Conservation (phyloP, 208 protist genomes). For the Herpetomonas samuelpessoai region DNA sequence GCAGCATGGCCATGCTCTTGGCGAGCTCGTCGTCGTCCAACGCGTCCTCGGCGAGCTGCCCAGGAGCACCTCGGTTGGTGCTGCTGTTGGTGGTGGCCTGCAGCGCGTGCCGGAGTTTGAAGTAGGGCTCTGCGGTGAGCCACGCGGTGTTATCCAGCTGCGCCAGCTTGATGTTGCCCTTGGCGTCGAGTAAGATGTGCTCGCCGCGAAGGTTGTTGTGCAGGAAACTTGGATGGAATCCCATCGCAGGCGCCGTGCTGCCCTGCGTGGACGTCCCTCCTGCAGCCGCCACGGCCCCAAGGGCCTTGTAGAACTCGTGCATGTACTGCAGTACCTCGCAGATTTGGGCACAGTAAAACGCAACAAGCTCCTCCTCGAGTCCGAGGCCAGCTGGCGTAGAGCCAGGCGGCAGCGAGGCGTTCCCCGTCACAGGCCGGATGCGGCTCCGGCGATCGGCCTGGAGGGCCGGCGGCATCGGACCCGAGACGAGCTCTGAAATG, state of each 20-base stretch:
- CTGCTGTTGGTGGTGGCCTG: no score
- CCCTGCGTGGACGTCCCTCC: not conserved
- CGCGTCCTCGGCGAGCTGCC: not conserved
- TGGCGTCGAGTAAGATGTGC: not conserved
- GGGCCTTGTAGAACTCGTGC: not conserved
- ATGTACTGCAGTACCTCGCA: slow-evolving; percentile 1
- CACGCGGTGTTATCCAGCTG: not conserved
- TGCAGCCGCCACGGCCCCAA: not conserved
- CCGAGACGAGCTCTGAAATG: not conserved
- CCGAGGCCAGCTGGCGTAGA: no score
- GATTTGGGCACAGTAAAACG: not conserved
- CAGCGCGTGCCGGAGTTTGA: not conserved
- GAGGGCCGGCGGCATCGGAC: not conserved
- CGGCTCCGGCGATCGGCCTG: not conserved
- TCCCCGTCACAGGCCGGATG: no score
- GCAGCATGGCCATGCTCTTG: not conserved
- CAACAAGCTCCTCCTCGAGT: not conserved
- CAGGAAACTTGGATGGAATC: not conserved
- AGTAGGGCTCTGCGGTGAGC: not conserved
- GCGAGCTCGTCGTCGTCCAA: not conserved
- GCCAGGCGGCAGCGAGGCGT: no score
- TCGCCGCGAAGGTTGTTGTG: slow-evolving; percentile 1
- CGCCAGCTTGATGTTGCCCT: not conserved
- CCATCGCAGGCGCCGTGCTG: not conserved
- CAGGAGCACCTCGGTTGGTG: not conserved